Percentiles rank a stretch among this genome's conserved stretches.
Conservation (phyloP, 768 basidiomycete species). For the Termitomyces sp. region DNA sequence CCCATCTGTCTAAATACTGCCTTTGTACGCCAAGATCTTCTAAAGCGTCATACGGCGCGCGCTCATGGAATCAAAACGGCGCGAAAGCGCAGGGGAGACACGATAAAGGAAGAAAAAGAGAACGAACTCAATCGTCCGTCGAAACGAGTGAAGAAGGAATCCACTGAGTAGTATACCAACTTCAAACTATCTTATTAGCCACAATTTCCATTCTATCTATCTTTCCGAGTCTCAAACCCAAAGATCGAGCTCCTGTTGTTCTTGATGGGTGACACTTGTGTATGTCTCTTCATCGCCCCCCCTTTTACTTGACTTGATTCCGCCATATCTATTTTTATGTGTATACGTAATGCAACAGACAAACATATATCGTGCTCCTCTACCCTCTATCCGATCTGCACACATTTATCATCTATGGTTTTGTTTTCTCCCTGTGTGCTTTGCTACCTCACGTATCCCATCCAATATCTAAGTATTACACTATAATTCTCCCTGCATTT, state of each 20-base stretch:
- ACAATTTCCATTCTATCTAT: background rate
- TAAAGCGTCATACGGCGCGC: conserved; percentile 62
- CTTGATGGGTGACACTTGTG: background rate
- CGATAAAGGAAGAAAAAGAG: conserved; percentile 9
- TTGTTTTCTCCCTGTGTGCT: too few species aligned
- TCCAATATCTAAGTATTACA: too few species aligned
- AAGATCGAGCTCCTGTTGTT: background rate
- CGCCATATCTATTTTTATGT: too few species aligned
- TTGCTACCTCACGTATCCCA: too few species aligned
- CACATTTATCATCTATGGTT: too few species aligned
- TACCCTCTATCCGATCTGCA: too few species aligned
- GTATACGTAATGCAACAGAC: too few species aligned
- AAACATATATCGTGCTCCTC: too few species aligned
- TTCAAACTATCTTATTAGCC: background rate
- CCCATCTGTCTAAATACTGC: conserved; percentile 49
- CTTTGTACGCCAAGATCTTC: conserved; percentile 66
- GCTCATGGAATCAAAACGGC: conserved; percentile 43
- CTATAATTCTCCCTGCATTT: too few species aligned
- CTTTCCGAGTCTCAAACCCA: background rate
- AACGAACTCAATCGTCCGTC: background rate
- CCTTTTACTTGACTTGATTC: too few species aligned
- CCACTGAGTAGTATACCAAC: background rate
- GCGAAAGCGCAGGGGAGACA: conserved; percentile 18
- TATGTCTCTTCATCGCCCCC: too few species aligned
- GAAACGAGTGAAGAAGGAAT: conserved; percentile 11